Base-by-base conservation (phyloP, 2,329 filamentous ascomycete genomes). In the Rachicladosporium sp. region DNA sequence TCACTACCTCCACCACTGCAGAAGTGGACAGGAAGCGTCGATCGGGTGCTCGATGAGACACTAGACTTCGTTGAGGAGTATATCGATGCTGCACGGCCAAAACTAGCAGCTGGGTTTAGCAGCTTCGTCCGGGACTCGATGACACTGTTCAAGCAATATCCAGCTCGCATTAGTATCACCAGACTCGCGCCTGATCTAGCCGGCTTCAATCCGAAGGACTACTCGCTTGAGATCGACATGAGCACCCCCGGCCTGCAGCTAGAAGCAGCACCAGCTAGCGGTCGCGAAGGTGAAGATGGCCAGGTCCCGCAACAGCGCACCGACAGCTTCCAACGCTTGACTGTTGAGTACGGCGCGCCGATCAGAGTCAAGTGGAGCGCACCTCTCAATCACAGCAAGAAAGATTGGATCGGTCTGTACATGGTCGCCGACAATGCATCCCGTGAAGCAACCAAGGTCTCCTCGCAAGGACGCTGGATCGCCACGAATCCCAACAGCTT, bases 351-450 rank as follows among this genome's bases (percentile, higher is more conserved):
- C 50, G 91, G 91, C 29, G 75, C 87, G 1, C 87, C 91, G 0
- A 84, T 98, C 58, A 82, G 74, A 49, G 84, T 96, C 46, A 83
- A 76, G 51, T 98, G 91, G 91, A 84, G 76, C 21, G 91, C 89
- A 0, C 89, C 91, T 0, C 70, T 78, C 31, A 84, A 87, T 48
- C 91, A 96, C 62, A 80, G 79, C 64, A 87, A 82, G 58, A 82
- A 81, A 53, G 91, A 98, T 60, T 98, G 91, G 91, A 79, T 98
- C 38, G 89, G 89, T 3, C 70, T 98, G 5, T 98, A 96, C 67
- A 87, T 88, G 75, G 86, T 98, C 3, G 87, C 86, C 2, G 89
- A 96, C 62, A 98, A 95, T 56, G 75, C 78, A 4, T 93, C 84
- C 5, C 77, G 89, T 31, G 84, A 94, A 30, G 68, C 80, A 10